Conservation (phyloP, 148 eudicot genomes). For the Rhododendron mucronatum region DNA sequence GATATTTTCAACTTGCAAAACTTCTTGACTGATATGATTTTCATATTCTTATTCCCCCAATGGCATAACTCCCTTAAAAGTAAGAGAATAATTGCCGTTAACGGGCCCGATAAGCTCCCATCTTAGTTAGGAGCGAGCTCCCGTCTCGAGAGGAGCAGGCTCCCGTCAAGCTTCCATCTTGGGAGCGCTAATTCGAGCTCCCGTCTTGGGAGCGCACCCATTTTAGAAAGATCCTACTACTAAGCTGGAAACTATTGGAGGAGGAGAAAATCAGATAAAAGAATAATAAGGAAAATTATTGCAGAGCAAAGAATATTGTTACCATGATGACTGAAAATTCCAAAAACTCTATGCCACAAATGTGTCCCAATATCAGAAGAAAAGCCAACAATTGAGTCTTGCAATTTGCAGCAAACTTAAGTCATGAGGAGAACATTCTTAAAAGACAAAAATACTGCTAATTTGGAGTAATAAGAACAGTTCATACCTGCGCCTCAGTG, state of each 20-base stretch:
- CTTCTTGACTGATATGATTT: too few relatives aligned
- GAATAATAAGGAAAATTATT: neutral
- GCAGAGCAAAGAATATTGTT: neutral
- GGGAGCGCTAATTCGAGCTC: too few relatives aligned
- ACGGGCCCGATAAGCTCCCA: too few relatives aligned
- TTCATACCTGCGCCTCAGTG: conserved; percentile 83
- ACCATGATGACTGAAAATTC: neutral
- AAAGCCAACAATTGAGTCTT: neutral
- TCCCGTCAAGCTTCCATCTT: too few relatives aligned
- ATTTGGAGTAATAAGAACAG: neutral
- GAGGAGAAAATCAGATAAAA: neutral
- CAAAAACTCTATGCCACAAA: neutral
- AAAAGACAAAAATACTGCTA: neutral
- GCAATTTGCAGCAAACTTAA: neutral
- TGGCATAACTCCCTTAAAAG: too few relatives aligned
- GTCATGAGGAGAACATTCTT: neutral
- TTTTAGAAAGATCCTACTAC: too few relatives aligned
- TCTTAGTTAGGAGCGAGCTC: too few relatives aligned
- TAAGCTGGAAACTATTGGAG: neutral
- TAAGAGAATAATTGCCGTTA: too few relatives aligned
- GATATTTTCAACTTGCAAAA: too few relatives aligned
- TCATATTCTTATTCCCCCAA: too few relatives aligned
- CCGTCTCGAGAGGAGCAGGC: too few relatives aligned
- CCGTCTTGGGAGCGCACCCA: too few relatives aligned
- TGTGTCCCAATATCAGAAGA: neutral